phyloP scores from a whole-genome alignment of 1,284 basidiomycete genomes.

The Ceratorhiza oryzae-sativae region DNA sequence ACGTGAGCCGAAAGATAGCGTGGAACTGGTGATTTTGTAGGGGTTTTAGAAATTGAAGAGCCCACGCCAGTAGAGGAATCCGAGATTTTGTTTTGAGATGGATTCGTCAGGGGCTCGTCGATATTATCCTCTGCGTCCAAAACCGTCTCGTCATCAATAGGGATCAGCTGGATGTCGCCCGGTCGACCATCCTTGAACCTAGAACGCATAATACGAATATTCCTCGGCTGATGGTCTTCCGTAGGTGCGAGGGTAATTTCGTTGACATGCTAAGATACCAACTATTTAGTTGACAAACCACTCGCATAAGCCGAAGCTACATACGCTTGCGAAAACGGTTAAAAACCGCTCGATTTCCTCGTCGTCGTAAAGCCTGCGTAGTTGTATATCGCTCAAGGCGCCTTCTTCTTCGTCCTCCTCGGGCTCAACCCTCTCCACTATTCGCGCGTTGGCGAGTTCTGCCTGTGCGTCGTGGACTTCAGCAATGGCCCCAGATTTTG shows the following conservation, averaged over 20 bases:
- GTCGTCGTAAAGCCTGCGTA: constrained; percentile 40
- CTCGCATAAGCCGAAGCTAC: not conserved
- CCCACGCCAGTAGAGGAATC: no score
- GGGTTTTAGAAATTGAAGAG: not conserved
- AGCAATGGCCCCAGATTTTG: not conserved
- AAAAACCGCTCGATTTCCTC: constrained; percentile 42
- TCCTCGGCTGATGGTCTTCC: not conserved
- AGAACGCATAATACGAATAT: constrained; percentile 12
- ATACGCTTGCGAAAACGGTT: constrained; percentile 35
- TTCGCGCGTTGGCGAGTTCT: not conserved
- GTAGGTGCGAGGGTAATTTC: constrained; percentile 25
- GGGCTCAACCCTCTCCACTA: not conserved
- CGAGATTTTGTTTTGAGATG: no score
- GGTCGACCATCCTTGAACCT: not conserved
- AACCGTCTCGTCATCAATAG: not conserved
- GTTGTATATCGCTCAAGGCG: constrained; percentile 13
- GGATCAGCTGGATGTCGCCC: not conserved
- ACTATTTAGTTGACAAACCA: not conserved
- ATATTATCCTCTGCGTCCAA: constrained; percentile 14
- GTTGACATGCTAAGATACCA: not conserved
- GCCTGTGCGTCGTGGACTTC: constrained; percentile 2
- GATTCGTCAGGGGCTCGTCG: constrained; percentile 25
- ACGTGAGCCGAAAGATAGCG: constrained; percentile 20
- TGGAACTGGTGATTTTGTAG: not conserved
- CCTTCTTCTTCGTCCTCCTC: constrained; percentile 19